Percentiles rank a stretch among this genome's conserved stretches.
These are phyloP conservation scores for Erodium texanum DNA, from an alignment of 441 rosid genomes.

Conservation along the genomic window DNA sequence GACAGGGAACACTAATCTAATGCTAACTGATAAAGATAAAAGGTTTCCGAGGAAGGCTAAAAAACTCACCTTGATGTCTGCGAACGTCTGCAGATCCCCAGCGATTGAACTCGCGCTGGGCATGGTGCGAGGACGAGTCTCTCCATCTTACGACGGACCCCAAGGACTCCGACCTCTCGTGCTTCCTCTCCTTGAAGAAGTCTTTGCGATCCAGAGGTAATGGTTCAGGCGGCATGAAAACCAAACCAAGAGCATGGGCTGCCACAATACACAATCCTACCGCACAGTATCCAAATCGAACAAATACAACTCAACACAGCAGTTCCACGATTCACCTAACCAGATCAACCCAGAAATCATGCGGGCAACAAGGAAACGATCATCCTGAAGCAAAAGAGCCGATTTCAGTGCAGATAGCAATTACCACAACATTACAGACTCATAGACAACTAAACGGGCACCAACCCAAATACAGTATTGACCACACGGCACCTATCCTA, in stretches of 20 bases:
- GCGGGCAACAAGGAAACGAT: slow-evolving; percentile 4
- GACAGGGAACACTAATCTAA: background rate
- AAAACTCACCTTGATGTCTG: slow-evolving; percentile 57
- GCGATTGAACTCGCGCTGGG: slow-evolving; percentile 49
- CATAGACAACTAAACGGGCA: background rate
- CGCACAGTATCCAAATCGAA: slow-evolving; percentile 7
- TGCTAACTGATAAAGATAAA: background rate
- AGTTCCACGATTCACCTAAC: background rate
- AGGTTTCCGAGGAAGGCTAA: background rate
- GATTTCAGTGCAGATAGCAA: background rate
- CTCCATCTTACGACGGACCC: slow-evolving; percentile 69
- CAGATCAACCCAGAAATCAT: background rate
- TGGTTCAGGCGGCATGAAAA: slow-evolving; percentile 91
- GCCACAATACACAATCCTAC: slow-evolving; percentile 21
- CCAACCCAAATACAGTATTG: background rate
- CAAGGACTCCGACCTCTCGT: slow-evolving; percentile 61
- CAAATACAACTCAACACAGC: background rate
- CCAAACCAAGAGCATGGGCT: slow-evolving; percentile 39
- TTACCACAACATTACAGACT: background rate
- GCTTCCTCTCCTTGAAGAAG: slow-evolving; percentile 76
- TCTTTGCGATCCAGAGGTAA: slow-evolving; percentile 88
- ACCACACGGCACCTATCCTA: slow-evolving; percentile 6
- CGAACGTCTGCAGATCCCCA: slow-evolving; percentile 75
- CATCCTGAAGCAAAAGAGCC: slow-evolving; percentile 10
- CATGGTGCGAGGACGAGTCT: slow-evolving; percentile 46